Conservation (phyloP, 306 rosid species). For the Trifolium dubium region DNA sequence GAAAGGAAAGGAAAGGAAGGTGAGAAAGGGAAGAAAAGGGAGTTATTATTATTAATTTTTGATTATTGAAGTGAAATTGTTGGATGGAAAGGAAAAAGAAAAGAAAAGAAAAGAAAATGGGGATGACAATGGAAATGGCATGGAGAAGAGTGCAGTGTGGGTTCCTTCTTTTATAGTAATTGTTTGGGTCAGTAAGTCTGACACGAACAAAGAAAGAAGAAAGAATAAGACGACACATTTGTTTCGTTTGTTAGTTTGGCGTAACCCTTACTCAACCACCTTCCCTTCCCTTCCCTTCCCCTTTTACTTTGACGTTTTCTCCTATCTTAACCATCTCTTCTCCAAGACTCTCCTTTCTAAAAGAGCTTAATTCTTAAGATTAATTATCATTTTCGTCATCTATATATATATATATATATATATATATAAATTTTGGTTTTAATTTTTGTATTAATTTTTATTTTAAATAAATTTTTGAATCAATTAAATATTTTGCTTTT, state of each 20-base stretch:
- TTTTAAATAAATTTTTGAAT: no score
- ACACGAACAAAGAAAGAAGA: not conserved
- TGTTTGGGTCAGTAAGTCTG: conserved; percentile 38
- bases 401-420: no score
- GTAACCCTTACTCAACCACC: conserved; percentile 81
- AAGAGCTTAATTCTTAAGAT: no score
- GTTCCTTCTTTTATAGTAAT: conserved; percentile 82
- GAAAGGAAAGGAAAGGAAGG: not conserved
- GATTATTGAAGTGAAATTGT: not conserved
- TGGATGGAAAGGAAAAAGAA: not conserved
- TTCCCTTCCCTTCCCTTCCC: conserved; percentile 40
- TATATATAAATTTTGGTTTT: no score
- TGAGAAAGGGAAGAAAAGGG: not conserved
- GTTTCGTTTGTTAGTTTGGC: conserved; percentile 50
- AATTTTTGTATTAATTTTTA: no score
- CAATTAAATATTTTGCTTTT: no score
- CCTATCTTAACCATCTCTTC: not conserved
- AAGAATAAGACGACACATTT: conserved; percentile 65
- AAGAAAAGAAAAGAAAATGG: conserved; percentile 19
- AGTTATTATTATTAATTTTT: conserved; percentile 38
- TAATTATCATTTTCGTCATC: no score
- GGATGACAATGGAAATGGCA: not conserved
- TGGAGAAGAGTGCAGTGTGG: conserved; percentile 46
- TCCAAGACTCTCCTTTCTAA: no score
- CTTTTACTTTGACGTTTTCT: conserved; percentile 51